phyloP scores from a whole-genome alignment of 768 basidiomycete genomes.

The Termitomyces sp. region DNA sequence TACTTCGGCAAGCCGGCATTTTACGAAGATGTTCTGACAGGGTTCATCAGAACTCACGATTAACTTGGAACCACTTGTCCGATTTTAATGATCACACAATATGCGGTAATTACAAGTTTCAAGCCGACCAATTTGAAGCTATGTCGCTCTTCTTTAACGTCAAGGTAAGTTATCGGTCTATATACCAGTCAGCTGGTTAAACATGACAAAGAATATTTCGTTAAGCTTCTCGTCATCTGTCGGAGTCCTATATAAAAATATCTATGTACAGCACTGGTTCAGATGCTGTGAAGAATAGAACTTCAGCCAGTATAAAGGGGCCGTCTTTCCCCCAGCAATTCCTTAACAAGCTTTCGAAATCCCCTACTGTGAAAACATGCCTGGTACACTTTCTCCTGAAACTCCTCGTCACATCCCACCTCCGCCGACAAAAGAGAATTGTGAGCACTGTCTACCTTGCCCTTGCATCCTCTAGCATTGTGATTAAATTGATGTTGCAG shows the following conservation, averaged over 20 bases:
- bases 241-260: not conserved
- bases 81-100: not conserved
- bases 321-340: no score
- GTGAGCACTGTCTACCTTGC: not conserved
- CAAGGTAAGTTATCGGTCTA: not conserved
- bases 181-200: not conserved
- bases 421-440: slow-evolving; percentile 12
- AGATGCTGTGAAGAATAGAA: no score
- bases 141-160: not conserved
- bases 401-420: slow-evolving; percentile 29
- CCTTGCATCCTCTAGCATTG: no score
- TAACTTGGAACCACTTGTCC: not conserved
- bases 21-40: slow-evolving; percentile 25
- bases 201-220: not conserved
- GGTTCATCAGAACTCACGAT: not conserved
- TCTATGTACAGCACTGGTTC: not conserved
- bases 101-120: not conserved
- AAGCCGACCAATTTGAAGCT: not conserved
- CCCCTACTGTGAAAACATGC: no score
- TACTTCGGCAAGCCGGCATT: slow-evolving; percentile 32
- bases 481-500: slow-evolving; percentile 7
- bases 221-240: not conserved
- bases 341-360: no score
- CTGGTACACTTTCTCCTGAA: slow-evolving; percentile 19
- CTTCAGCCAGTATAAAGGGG: no score